Base-by-base conservation (phyloP, 1,284 basidiomycete genomes). In the Irpex lacteus region DNA sequence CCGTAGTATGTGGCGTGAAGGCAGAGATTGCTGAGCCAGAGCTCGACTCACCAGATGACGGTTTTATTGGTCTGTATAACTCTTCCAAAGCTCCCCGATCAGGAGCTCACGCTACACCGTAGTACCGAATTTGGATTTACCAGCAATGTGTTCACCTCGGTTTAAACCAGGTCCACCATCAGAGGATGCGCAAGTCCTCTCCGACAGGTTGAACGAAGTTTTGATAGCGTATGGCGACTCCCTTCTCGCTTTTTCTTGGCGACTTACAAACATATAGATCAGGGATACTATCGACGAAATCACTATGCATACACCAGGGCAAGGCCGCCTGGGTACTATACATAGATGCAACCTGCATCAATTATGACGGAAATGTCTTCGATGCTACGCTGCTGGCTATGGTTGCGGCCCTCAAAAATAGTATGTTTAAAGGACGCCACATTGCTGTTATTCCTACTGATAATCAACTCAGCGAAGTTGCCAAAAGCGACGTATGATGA, bases 351-450 rank as follows among this genome's bases (percentile, higher is more conserved):
- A 93, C 91, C 4, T 98, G 96, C 76, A 92, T 99, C 70, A 98
- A 97, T 78, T 97, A 96, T 71, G 96, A 99, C 74, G 97, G 97
- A 7, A 98, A 98, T 72, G 91, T 86, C 1, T 93, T 98, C 68
- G 97, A 99, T 68, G 95, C 96, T 0, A 85, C 94, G 0, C 81
- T 98, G 2, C 75, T 98, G 13, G 95, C 95, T 0, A 92, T 96
- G 80, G 86, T 95, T 58, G 88, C 91, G 11, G 96, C 97, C 3
- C 78, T 99, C 57, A 83, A 82, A 74, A 92, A 95, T 70, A 91
- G 95, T 96, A 67, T 63, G 92, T 52, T 21, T 13, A 80, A 15
- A 57, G 36, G 38, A 37, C 40, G 18, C 7, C 34, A 36, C 32
- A 52, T 44, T 44, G 40, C 2, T 11, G 8, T 44, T 4, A 15